A percentile compares a stretch with the other conserved stretches of the same genome.
phyloP scores from a whole-genome alignment of 2,329 filamentous ascomycete species.

The Venturia effusa region DNA sequence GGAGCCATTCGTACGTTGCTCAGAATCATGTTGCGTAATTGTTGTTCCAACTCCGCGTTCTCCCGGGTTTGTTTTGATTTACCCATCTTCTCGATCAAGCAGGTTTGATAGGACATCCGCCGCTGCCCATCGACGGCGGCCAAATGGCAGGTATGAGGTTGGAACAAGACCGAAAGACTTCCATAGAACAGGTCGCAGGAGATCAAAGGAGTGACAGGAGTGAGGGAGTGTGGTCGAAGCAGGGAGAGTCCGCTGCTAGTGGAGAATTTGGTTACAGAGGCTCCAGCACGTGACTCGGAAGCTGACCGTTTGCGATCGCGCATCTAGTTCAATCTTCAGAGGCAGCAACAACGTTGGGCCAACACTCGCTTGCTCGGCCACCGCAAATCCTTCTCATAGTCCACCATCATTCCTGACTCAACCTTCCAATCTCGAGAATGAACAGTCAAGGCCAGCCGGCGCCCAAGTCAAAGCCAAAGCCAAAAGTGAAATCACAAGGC shows the following conservation, averaged over 20 bases:
- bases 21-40: conserved; percentile 49
- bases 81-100: conserved; percentile 1
- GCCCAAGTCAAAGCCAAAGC: background rate
- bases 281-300: background rate
- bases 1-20: conserved; percentile 32
- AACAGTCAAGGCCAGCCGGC: background rate
- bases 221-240: background rate
- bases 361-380: background rate
- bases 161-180: background rate
- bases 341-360: background rate
- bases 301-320: background rate
- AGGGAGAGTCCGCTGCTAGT: background rate
- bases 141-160: background rate
- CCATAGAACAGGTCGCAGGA: background rate
- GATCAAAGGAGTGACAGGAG: background rate
- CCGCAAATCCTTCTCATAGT: background rate
- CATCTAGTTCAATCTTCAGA: background rate
- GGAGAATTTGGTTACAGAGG: background rate
- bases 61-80: conserved; percentile 6
- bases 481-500: conserved; percentile 15
- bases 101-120: background rate
- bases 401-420: background rate
- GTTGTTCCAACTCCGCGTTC: conserved; percentile 38
- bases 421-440: background rate
- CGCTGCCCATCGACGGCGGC: conserved; percentile 1